Base-by-base conservation (phyloP, 1,139 yeast genomes). In the Scheffersomyces quercinus region DNA sequence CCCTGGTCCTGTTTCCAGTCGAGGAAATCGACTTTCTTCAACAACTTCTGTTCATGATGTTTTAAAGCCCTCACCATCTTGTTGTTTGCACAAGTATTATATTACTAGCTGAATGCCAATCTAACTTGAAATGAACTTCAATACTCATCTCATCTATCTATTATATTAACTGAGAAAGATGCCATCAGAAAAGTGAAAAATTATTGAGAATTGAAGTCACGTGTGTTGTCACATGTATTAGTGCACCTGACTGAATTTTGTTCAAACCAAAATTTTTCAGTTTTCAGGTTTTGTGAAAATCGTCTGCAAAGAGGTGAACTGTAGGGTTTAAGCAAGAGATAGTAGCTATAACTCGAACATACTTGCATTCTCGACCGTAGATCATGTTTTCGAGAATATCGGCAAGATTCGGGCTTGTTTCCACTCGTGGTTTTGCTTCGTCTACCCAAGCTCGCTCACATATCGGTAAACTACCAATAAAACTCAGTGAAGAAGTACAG, bases 1-100 rank as follows among this genome's bases (percentile, higher is more conserved):
- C 95, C 91, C 47, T 85, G 85, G 64, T 93, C 99, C 60, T 90
- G 96, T 65, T 93, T 93, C 97, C 98, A 95, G 66, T 93, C 96
- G 43, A 90, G 87, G 72, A 95, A 89, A 64, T 93, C 98, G 47
- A 93, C 98, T 68, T 93, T 95, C 74, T 88, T 91, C 59, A 93
- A 81, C 61, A 93, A 81, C 70, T 90, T 91, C 75, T 88, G 85
- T 77, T 93, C 99, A 68, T 93, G 99, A 70, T 88, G 90, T 65
- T 93, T 95, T 51, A 93, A 79, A 57, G 87, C 81, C 66, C 99
- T 81, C 44, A 89, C 97, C 98, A 91, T 91, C 26, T 43, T 67
- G 35, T 6, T 20, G 26, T 20, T 20, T 20, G 26, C 7, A 6
- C 26, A 20, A 20, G 26, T 6, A 20, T 20, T 20, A 20, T 20